Evolutionary conservation across 306 rosid genomes (phyloP), one percentile per base, ranked within the genome.

Genomic region (Luffa aegyptiaca): DNA sequence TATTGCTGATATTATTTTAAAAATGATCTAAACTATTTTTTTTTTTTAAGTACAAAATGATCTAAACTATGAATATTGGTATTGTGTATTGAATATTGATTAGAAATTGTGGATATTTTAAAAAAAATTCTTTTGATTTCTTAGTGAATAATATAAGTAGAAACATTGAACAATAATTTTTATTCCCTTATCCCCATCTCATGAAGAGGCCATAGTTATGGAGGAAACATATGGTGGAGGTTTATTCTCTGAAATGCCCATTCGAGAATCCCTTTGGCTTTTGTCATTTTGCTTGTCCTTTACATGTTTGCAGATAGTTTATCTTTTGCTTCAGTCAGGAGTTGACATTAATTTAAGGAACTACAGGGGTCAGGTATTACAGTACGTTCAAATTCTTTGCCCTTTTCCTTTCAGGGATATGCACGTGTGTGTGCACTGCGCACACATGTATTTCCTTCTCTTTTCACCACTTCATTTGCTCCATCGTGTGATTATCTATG

Each of bases 361-460:
- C 85, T 95, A 95, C 85, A 93, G 99, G 35, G 99, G 99, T 83
- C 99, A 95, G 97, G 98, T 94, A 88, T 81, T 83, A 37, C 76
- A 53, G 44, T 71, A 18, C 75, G 80, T 36, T 53, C 68, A 49
- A 12, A 26, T 12, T 26, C 57, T 11, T 48, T 46, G 20, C 42
- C 21, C 36, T 72, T 45, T 71, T 45, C 10, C 36, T 46, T 45
- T 71, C 33, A 45, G 76, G 76, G 4, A 20, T 14, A 17, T 42
- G 51, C 8, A 21, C 3, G 0, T 3, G 14, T 69, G 51, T 42
- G 51, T 10, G 20, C 33, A 20, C 35, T 35, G 20, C 12, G 3
- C 58, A 53, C 61, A n/a, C 62, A 56, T 14, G 41, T 12, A 8
- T 42, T 42, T 68, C 2, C 20, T 68, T 41, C 21, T 68, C 51